Conservation (phyloP, 495 filamentous ascomycete species). For the Polyplosphaeria fusca region DNA sequence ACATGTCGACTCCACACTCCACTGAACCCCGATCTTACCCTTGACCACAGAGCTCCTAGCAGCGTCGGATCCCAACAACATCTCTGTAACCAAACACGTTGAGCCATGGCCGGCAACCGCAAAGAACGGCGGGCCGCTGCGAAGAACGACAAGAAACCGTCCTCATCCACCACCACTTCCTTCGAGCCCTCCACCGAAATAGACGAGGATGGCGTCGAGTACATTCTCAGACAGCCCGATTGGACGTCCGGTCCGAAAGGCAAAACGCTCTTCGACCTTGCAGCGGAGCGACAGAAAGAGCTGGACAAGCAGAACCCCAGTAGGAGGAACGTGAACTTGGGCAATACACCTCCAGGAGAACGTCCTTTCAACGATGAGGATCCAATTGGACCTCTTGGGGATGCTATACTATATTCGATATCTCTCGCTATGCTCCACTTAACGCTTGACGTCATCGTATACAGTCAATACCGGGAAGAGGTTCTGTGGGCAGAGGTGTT, state of each 20-base stretch:
- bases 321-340: conserved; percentile 29
- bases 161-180: background rate
- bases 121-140: conserved; percentile 43
- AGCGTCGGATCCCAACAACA: too few species aligned
- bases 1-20: too few species aligned
- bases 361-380: conserved; percentile 35
- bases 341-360: conserved; percentile 39
- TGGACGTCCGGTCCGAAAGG: conserved; percentile 52
- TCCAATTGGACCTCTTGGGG: conserved; percentile 53
- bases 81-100: too few species aligned
- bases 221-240: conserved; percentile 58
- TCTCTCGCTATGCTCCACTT: conserved; percentile 79
- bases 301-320: conserved; percentile 24
- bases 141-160: conserved; percentile 1
- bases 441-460: conserved; percentile 84
- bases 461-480: conserved; percentile 79
- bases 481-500: conserved; percentile 59
- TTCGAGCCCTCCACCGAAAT: conserved; percentile 49
- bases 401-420: conserved; percentile 64
- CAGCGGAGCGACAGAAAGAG: conserved; percentile 50
- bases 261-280: conserved; percentile 62
- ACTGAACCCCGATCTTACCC: too few species aligned
- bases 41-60: too few species aligned
- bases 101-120: conserved; percentile 45
- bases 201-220: conserved; percentile 21